Evolutionary conservation across 148 eudicot species (phyloP), one percentile per base, ranked within the genome.

Genomic region (Silene latifolia): DNA sequence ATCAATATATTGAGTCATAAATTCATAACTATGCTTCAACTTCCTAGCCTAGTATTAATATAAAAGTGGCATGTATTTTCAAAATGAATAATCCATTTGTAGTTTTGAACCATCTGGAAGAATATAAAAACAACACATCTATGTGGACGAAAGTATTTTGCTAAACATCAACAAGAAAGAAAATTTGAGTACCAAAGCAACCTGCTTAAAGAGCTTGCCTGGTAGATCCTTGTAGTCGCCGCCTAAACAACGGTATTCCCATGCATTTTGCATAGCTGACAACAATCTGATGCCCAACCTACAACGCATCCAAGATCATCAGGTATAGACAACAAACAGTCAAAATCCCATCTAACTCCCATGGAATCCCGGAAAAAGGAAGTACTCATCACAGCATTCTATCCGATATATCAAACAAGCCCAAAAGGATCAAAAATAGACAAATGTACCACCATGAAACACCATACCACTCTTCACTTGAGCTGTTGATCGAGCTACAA

Each of bases 241-340:
- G 88, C 67, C 99, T 85, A 71, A 90, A 95, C 66, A 95, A 77
- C 24, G 99, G 99, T 77, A 95, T 80, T 69, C 99, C 99, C 97
- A 95, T 92, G 80, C 99, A 95, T 79, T 88, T 79, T 67, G 99
- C 93, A 83, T 89, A 95, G 77, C 90, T 84, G 46, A 90, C 89
- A 72, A 95, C 92, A 71, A 95, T 89, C 77, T 95, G 99, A 82
- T 95, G 99, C 19, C 99, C 99, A 35, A 95, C 99, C 99, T 95
- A 64, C 27, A 27, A 47, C 61, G n/a, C 47, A 25, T 27, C 46
- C 61, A 42, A 64, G 27, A 58, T 39, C 8, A 78, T 74, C 27
- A 57, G 63, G 6, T 12, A 21, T 25, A 51, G 17, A 35, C 12
- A 71, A 64, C 23, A 53, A 51, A 27, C 7, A n/a, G n/a, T n/a